phyloP scores from a whole-genome alignment of 176 grass and related monocot genomes.

The Hsuehochloa calcarea region DNA sequence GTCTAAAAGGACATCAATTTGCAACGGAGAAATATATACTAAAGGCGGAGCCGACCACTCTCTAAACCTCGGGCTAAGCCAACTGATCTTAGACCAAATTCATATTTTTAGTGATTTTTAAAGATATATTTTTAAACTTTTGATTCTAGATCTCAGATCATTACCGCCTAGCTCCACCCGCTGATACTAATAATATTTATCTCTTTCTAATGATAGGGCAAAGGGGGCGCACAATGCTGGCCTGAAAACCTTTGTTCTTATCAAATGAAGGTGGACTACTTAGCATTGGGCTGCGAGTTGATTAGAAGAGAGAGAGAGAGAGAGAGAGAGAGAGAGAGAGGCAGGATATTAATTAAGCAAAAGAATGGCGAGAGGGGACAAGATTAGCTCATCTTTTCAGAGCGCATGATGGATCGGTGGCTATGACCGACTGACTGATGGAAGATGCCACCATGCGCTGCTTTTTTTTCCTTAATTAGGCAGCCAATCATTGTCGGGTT shows the following conservation, averaged over 20 bases:
- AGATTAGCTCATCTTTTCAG: constrained; percentile 30
- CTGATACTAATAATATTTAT: not conserved
- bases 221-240: not conserved
- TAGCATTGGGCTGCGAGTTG: not conserved
- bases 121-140: too few species aligned
- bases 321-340: not conserved
- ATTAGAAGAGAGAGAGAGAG: not conserved
- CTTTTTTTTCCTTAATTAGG: constrained; percentile 18
- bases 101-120: too few species aligned
- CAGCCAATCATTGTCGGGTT: constrained; percentile 23
- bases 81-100: too few species aligned
- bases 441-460: constrained; percentile 12
- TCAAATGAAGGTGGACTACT: not conserved
- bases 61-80: too few species aligned
- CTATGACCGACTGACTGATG: not conserved
- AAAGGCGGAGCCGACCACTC: too few species aligned
- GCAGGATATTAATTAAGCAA: not conserved
- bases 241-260: not conserved
- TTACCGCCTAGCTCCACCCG: too few species aligned
- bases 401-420: not conserved
- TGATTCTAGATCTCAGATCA: too few species aligned
- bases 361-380: constrained; percentile 3
- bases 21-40: too few species aligned
- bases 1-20: too few species aligned
- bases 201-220: not conserved